phyloP scores from a whole-genome alignment of 768 basidiomycete genomes.

The Termitomyces sp. region DNA sequence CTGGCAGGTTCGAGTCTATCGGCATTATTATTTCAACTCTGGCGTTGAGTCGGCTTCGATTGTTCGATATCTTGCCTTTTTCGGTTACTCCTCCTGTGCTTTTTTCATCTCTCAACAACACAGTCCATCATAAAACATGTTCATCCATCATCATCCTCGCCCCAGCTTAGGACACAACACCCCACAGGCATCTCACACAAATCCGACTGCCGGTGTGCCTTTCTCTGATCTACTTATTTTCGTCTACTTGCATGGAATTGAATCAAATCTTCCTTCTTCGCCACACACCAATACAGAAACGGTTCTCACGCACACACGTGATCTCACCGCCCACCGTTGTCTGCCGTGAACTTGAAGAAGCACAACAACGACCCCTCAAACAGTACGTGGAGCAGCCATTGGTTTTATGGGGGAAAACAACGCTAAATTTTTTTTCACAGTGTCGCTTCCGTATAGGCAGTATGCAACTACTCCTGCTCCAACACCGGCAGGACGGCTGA shows the following conservation, averaged over 20 bases:
- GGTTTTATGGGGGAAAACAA: not conserved
- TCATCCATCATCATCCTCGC: not conserved
- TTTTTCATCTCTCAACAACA: not conserved
- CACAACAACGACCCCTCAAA: not conserved
- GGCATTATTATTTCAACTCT: constrained; percentile 22
- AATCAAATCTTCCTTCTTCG: not conserved
- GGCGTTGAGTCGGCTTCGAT: constrained; percentile 33
- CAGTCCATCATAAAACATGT: not conserved
- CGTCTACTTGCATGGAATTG: not conserved
- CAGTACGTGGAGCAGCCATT: constrained; percentile 11
- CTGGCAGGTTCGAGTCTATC: constrained; percentile 26
- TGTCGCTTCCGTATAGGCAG: constrained; percentile 65
- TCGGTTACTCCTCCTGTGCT: constrained; percentile 23
- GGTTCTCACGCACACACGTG: not conserved
- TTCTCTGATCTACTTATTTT: not conserved
- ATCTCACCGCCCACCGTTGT: not conserved
- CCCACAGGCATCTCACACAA: not conserved
- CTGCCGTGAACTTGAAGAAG: constrained; percentile 1
- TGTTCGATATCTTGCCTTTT: constrained; percentile 37
- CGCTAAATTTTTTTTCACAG: constrained; percentile 25
- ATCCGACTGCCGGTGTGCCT: not conserved
- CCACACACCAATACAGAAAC: constrained; percentile 1
- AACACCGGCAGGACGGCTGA: constrained; percentile 22
- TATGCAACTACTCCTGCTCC: constrained; percentile 33
- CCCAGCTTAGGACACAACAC: not conserved